Conservation (phyloP, 306 rosid genomes). For the Cicer bijugum region DNA sequence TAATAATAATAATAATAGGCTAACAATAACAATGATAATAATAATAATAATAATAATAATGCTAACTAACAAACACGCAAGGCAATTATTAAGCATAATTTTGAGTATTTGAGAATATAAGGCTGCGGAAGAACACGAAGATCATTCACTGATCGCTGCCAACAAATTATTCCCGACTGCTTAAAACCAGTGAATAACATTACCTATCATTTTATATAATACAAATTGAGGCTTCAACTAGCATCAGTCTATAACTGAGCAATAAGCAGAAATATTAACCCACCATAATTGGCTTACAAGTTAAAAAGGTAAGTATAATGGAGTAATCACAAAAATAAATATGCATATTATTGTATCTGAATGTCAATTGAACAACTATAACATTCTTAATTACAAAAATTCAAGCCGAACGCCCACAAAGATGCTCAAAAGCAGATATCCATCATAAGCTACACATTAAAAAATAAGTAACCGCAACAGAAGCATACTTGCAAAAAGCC, state of each 20-base stretch:
- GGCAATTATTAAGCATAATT: constrained; percentile 5
- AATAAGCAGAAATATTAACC: constrained; percentile 14
- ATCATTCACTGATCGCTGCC: constrained; percentile 18
- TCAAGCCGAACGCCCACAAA: neutral
- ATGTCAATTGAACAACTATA: neutral
- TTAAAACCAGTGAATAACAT: constrained; percentile 13
- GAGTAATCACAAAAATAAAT: neutral
- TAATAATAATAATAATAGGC: no score
- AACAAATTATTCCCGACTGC: constrained; percentile 20
- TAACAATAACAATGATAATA: no score
- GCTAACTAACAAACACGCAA: constrained; percentile 10
- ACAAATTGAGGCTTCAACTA: neutral
- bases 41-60: no score
- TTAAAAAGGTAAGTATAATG: neutral
- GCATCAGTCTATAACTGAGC: constrained; percentile 15
- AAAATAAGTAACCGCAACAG: no score
- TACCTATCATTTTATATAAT: neutral
- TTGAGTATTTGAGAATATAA: constrained; percentile 7
- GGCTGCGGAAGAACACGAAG: constrained; percentile 2
- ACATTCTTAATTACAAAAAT: neutral
- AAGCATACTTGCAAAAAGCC: no score
- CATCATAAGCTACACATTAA: no score
- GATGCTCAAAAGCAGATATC: neutral
- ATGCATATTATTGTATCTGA: neutral
- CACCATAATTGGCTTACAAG: neutral